Base-by-base conservation (phyloP, 2,329 filamentous ascomycete species). In the Curvularia lunata region DNA sequence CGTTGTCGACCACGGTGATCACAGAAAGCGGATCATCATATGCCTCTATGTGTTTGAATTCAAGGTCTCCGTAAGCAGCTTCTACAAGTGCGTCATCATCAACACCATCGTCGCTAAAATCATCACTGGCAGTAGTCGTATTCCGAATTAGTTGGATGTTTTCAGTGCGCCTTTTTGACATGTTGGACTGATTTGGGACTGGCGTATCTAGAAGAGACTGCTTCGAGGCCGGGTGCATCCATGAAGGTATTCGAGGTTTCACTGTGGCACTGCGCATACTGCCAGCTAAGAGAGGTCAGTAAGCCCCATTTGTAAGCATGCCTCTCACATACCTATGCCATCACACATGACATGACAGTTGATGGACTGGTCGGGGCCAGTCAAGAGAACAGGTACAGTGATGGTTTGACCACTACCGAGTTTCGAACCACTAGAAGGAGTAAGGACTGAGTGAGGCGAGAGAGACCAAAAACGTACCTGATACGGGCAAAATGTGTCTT, bases 301-400 rank as follows among this genome's bases (percentile, higher is more conserved):
- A 12, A 42, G n/a, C 16, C n/a, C 3, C 7, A 21, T 1, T 1
- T 2, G 2, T 1, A 16, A 5, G 19, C 8, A 28, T 10, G n/a
- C 0, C 2, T 8, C 1, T 7, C 5, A 58, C 77, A 60, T 73
- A 85, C 85, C 91, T 67, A 98, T 89, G 42, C 92, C 88, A 77
- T 97, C 94, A 64, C 93, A 98, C 74, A 91, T 90, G 48, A 93
- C 81, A 70, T 88, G 86, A 59, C 87, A 91, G 23, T 82, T 82
- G 32, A 95, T 84, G 3, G 82, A 78, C 55, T 89, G 85, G 18
- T 85, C 83, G 0, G 80, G 72, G 4, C 78, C 78, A 1, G 75
- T 82, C 19, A 92, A 72, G 0, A 84, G 78, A 1, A 87, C 84
- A 19, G 77, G 84, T 61, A 89, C 88, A 0, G 81, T 75, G 2